These are phyloP conservation scores for Phaeophleospora eucalypticola DNA, from an alignment of 2,329 filamentous ascomycete genomes.

Conservation along the genomic window DNA sequence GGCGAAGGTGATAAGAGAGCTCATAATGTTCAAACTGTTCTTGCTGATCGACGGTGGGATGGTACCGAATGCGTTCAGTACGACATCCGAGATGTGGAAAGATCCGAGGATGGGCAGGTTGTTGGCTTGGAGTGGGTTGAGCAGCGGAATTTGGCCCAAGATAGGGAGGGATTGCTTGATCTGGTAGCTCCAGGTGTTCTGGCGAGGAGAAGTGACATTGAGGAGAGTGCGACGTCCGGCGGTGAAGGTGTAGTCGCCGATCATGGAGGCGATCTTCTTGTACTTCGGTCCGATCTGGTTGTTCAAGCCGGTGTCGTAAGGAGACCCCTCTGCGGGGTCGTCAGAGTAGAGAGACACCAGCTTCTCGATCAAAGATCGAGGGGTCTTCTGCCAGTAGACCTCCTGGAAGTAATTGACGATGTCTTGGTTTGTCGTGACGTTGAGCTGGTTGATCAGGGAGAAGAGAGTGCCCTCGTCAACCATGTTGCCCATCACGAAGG, in stretches of 20 bases:
- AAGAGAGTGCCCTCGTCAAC: conserved; percentile 18
- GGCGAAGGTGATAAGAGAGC: conserved; percentile 12
- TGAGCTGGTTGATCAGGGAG: conserved; percentile 11
- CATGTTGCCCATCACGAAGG: conserved; percentile 13
- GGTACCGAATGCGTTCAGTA: conserved; percentile 13
- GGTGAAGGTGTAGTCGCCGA: conserved; percentile 18
- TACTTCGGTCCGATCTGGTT: conserved; percentile 58
- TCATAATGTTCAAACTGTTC: conserved; percentile 10
- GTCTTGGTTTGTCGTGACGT: conserved; percentile 14
- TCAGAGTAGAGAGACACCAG: conserved; percentile 15
- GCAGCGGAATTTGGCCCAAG: conserved; percentile 49
- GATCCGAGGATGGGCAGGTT: conserved; percentile 13
- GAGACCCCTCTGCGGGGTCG: conserved; percentile 55
- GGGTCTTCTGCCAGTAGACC: conserved; percentile 14
- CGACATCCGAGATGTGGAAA: conserved; percentile 17
- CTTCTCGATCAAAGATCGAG: conserved; percentile 9
- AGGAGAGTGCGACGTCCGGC: conserved; percentile 11
- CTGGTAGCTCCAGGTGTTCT: conserved; percentile 11
- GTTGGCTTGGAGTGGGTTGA: conserved; percentile 2
- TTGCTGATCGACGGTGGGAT: conserved; percentile 9
- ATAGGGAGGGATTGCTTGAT: conserved; percentile 49
- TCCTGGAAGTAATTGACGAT: conserved; percentile 18
- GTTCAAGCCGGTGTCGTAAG: conserved; percentile 62
- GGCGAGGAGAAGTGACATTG: background rate
- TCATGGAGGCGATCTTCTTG: conserved; percentile 13